Percentiles rank a stretch among this genome's conserved stretches.
Evolutionary conservation across 495 filamentous ascomycete genomes (phyloP).

Genomic region (Penicillium atrosanguineum): DNA sequence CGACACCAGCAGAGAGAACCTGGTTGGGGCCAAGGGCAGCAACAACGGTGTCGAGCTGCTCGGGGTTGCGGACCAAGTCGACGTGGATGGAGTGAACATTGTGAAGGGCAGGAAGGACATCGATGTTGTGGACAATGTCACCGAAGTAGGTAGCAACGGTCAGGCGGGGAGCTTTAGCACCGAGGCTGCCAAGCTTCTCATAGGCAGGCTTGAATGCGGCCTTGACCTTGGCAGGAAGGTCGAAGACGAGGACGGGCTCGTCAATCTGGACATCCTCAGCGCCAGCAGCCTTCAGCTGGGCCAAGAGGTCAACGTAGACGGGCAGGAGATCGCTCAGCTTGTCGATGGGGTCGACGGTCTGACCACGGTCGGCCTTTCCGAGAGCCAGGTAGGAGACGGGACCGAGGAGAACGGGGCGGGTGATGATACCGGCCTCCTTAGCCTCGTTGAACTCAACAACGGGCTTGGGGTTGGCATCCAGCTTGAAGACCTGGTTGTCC

Average conservation of each 20-base stretch:
- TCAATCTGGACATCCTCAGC: conserved; percentile 95
- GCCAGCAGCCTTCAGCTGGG: conserved; percentile 90
- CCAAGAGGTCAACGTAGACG: conserved; percentile 85
- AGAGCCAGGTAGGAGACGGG: conserved; percentile 95
- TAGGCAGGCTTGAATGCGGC: conserved; percentile 97
- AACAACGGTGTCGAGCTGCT: conserved; percentile 84
- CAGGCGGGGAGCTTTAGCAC: conserved; percentile 74
- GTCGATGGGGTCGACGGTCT: conserved; percentile 86
- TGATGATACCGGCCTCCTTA: conserved; percentile 89
- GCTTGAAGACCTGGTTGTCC: conserved; percentile 93
- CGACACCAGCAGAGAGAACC: conserved; percentile 87
- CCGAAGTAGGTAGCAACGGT: conserved; percentile 96
- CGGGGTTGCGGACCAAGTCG: conserved; percentile 94
- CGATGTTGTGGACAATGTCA: conserved; percentile 98
- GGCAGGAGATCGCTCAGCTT: conserved; percentile 89
- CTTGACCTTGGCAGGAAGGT: conserved; percentile 83
- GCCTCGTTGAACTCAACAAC: conserved; percentile 92
- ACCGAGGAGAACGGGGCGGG: conserved; percentile 90
- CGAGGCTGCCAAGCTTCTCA: conserved; percentile 75
- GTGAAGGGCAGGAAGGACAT: conserved; percentile 68
- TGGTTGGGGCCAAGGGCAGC: conserved; percentile 78
- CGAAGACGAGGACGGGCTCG: conserved; percentile 93
- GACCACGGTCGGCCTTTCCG: conserved; percentile 93
- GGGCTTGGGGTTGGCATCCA: conserved; percentile 83
- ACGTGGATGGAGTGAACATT: conserved; percentile 81